Percentiles rank a stretch among this genome's conserved stretches.
Conservation (phyloP, 495 filamentous ascomycete genomes). For the Bacidia gigantensis region DNA sequence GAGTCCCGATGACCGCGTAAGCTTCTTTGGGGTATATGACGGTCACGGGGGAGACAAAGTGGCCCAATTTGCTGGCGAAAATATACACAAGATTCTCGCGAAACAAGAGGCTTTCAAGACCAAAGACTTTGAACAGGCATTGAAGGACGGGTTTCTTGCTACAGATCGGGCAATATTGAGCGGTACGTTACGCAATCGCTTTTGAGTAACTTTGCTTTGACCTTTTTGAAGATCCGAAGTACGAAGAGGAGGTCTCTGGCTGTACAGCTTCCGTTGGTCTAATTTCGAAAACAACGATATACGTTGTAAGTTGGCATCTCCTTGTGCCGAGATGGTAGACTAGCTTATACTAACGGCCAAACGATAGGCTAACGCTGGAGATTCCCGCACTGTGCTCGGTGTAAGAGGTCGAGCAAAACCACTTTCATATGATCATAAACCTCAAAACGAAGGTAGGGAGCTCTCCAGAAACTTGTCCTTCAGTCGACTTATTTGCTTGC, state of each 20-base stretch:
- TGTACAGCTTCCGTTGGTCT: slow-evolving; percentile 89
- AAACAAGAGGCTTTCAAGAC: slow-evolving; percentile 88
- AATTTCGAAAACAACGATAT: slow-evolving; percentile 83
- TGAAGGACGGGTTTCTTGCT: slow-evolving; percentile 94
- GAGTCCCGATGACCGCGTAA: slow-evolving; percentile 53
- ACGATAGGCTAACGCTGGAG: slow-evolving; percentile 87
- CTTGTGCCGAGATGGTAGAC: background rate
- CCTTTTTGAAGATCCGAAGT: slow-evolving; percentile 62
- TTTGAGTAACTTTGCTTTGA: slow-evolving; percentile 1
- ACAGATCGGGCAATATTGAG: slow-evolving; percentile 91
- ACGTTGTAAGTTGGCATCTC: slow-evolving; percentile 53
- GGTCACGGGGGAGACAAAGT: slow-evolving; percentile 97
- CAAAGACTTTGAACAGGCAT: slow-evolving; percentile 83
- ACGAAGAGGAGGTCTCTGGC: slow-evolving; percentile 94
- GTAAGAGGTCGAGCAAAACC: slow-evolving; percentile 95
- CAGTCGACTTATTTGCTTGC: background rate
- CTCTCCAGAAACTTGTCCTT: background rate
- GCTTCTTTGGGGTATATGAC: slow-evolving; percentile 97
- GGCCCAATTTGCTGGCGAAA: slow-evolving; percentile 79
- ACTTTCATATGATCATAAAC: slow-evolving; percentile 95
- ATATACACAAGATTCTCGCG: slow-evolving; percentile 84
- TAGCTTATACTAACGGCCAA: slow-evolving; percentile 14
- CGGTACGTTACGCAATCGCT: slow-evolving; percentile 40
- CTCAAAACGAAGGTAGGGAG: slow-evolving; percentile 80
- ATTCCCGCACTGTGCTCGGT: slow-evolving; percentile 85